Evolutionary conservation across 2,329 filamentous ascomycete genomes (phyloP).

Genomic region (Penicillium sp.): DNA sequence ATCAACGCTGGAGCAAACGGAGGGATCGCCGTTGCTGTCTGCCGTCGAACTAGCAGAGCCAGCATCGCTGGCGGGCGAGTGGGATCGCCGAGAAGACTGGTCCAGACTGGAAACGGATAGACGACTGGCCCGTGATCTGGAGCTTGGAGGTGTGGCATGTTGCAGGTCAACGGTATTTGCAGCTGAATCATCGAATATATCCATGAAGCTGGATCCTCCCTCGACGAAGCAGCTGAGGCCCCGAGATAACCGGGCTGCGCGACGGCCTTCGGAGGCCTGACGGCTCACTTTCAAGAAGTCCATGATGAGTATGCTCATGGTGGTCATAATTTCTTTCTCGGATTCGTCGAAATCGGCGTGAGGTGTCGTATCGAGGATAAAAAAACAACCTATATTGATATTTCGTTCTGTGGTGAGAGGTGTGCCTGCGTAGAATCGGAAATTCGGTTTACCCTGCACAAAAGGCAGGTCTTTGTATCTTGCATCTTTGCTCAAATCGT

Average conservation of each 20-base stretch:
- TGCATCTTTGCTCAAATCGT: slow-evolving; percentile 41
- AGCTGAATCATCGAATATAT: slow-evolving; percentile 11
- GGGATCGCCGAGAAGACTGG: slow-evolving; percentile 20
- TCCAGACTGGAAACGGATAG: slow-evolving; percentile 19
- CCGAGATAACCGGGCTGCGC: slow-evolving; percentile 54
- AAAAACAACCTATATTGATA: slow-evolving; percentile 57
- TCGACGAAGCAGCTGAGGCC: slow-evolving; percentile 53
- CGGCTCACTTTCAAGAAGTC: slow-evolving; percentile 57
- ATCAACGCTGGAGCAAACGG: slow-evolving; percentile 17
- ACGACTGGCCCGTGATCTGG: slow-evolving; percentile 7
- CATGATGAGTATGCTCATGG: slow-evolving; percentile 55
- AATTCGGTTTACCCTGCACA: slow-evolving; percentile 32
- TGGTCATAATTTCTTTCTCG: slow-evolving; percentile 51
- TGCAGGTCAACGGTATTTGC: slow-evolving; percentile 12
- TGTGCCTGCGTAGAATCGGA: slow-evolving; percentile 55
- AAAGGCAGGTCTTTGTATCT: slow-evolving; percentile 37
- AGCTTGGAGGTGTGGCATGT: background rate
- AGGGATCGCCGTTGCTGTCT: slow-evolving; percentile 22
- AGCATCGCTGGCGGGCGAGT: slow-evolving; percentile 19
- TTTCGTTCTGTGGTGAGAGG: slow-evolving; percentile 57
- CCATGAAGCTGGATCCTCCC: slow-evolving; percentile 39
- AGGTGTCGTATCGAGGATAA: slow-evolving; percentile 56
- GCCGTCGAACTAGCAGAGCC: slow-evolving; percentile 22
- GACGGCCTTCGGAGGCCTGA: slow-evolving; percentile 50
- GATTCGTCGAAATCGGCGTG: slow-evolving; percentile 44